phyloP scores from a whole-genome alignment of 2,329 filamentous ascomycete species.

The Falciphora oryzae region DNA sequence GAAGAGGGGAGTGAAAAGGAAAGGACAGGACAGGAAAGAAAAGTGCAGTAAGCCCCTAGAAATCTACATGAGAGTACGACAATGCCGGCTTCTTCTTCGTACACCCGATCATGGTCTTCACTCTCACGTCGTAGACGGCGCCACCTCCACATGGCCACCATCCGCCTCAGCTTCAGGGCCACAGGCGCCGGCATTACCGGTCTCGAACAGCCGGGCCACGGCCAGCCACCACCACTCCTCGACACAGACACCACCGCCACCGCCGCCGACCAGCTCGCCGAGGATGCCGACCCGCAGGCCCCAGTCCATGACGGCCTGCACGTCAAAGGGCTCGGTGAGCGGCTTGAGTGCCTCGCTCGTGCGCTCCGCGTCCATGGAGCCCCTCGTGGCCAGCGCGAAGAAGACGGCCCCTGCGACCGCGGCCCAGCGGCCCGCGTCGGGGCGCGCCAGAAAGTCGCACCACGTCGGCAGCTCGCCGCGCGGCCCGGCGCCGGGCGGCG shows the following conservation, averaged over 20 bases:
- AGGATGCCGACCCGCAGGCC: slow-evolving; percentile 47
- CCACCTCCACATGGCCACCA: too few relatives aligned
- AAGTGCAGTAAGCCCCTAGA: neutral
- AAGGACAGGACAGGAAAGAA: neutral
- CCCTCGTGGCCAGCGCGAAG: slow-evolving; percentile 56
- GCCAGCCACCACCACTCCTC: slow-evolving; percentile 66
- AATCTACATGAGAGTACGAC: neutral
- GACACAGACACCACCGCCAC: slow-evolving; percentile 30
- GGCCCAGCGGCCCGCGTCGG: slow-evolving; percentile 57
- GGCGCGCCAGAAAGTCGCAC: slow-evolving; percentile 61
- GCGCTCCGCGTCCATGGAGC: slow-evolving; percentile 46
- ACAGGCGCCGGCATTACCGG: neutral
- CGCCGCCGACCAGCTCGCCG: slow-evolving; percentile 27
- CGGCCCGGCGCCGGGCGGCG: slow-evolving; percentile 22
- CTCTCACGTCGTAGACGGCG: neutral
- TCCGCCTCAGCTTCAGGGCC: neutral
- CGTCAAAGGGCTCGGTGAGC: slow-evolving; percentile 58
- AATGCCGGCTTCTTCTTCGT: neutral
- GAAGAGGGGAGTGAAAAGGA: neutral
- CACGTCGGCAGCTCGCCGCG: slow-evolving; percentile 59
- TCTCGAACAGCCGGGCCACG: slow-evolving; percentile 32
- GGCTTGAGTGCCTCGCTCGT: slow-evolving; percentile 52
- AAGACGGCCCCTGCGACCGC: slow-evolving; percentile 57
- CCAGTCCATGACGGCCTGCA: slow-evolving; percentile 54
- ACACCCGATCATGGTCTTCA: neutral